Percentiles rank a stretch among this genome's conserved stretches.
phyloP scores from a whole-genome alignment of 2,329 filamentous ascomycete species.

The Amauroascus niger region DNA sequence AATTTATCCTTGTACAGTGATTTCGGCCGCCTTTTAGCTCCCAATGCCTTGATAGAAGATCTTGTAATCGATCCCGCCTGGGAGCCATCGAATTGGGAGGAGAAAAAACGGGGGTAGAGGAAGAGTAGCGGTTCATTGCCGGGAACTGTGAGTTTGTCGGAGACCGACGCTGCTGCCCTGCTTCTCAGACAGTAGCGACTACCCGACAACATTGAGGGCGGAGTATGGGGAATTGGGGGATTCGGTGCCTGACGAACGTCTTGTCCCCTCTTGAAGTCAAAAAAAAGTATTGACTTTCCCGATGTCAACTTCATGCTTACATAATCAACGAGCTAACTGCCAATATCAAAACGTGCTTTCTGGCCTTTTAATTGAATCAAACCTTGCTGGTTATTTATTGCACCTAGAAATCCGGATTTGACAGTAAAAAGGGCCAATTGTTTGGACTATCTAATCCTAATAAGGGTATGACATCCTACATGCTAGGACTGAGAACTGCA shows the following conservation, averaged over 20 bases:
- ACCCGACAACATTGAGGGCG: slow-evolving; percentile 34
- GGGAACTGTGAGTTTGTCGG: slow-evolving; percentile 30
- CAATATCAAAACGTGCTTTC: too few relatives aligned
- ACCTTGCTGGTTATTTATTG: too few relatives aligned
- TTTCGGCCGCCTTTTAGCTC: slow-evolving; percentile 24
- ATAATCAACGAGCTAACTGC: neutral
- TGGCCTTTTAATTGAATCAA: too few relatives aligned
- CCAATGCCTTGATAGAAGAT: slow-evolving; percentile 12
- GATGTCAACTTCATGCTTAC: neutral
- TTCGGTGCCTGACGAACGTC: neutral
- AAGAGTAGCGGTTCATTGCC: slow-evolving; percentile 37
- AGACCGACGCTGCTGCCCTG: slow-evolving; percentile 29
- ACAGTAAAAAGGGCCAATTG: too few relatives aligned
- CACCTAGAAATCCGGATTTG: too few relatives aligned
- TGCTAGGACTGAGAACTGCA: neutral
- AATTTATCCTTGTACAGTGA: slow-evolving; percentile 29
- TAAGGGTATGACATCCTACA: neutral
- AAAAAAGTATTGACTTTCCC: slow-evolving; percentile 2
- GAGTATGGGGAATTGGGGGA: neutral
- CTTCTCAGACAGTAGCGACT: slow-evolving; percentile 34
- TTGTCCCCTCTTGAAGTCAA: neutral
- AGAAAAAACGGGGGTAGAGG: slow-evolving; percentile 37
- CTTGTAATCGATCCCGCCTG: slow-evolving; percentile 2
- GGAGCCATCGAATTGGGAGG: slow-evolving; percentile 11
- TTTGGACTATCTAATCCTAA: neutral